Base-by-base conservation (phyloP, 2,329 filamentous ascomycete genomes). In the Verticillium longisporum region DNA sequence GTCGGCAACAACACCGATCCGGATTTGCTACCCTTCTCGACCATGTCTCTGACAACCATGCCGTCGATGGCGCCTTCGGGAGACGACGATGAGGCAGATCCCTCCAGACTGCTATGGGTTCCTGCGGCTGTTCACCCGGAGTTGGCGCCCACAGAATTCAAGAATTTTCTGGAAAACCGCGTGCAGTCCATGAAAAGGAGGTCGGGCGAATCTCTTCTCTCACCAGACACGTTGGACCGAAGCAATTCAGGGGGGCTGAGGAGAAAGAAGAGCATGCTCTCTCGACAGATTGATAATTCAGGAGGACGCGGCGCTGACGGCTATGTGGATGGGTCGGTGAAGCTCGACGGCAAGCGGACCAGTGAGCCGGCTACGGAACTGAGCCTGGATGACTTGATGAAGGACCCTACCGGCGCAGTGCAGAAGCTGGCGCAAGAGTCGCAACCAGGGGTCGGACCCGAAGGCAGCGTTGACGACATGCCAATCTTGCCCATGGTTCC, bases 201-300 rank as follows among this genome's bases (percentile, higher is more conserved):
- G 68, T 96, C 93, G 1, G 88, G 89, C 31, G 57, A 45, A 13
- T 88, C 82, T 65, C 81, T 81, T 41, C 76, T 92, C 56, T 85
- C 86, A 34, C 76, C 83, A 6, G 83, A 88, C 9, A 67, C 66
- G 64, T 62, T 77, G 65, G 81, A 67, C 63, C 84, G 69, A 78
- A 86, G 64, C 74, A 82, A 75, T 75, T 84, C 75, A 72, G 84
- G 84, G 15, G 83, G 89, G 45, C 73, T 98, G 64, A 83, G 88
- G 67, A 85, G 95, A 68, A 97, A 96, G 75, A 97, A 95, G 75
- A 98, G 94, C 0, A 97, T 96, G 91, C 81, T 99, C 5, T 98
- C 94, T 6, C 85, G 89, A 61, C 93, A 98, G 72, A 90, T 99
- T 62, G 90, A 97, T 67, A 90, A 85, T 65, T 85, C 87, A 4